Percentiles rank a stretch among this genome's conserved stretches.
These are phyloP conservation scores for Chaetomium fimeti DNA, from an alignment of 495 filamentous ascomycete species.

Conservation along the genomic window DNA sequence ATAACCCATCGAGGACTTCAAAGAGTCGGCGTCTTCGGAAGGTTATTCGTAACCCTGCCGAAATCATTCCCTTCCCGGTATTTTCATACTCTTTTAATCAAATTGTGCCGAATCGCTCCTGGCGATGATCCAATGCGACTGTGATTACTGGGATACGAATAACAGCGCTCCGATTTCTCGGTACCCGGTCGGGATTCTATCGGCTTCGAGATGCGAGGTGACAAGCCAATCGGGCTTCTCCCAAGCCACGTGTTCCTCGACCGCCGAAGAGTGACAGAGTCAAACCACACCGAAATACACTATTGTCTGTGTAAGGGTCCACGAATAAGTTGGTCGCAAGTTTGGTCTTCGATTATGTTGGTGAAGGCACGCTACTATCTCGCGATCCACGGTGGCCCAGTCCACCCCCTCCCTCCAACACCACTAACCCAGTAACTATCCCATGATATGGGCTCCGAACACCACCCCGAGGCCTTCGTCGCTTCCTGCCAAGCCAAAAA, in stretches of 20 bases:
- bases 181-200: neutral
- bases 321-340: neutral
- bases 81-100: too few species aligned
- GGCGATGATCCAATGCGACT: neutral
- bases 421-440: neutral
- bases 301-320: too few species aligned
- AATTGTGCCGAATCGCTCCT: too few species aligned
- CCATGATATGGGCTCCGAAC: neutral
- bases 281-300: neutral
- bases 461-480: neutral
- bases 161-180: neutral
- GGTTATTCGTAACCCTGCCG: too few species aligned
- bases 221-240: neutral
- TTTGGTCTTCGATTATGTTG: neutral
- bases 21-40: too few species aligned
- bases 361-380: neutral
- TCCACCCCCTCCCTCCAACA: neutral
- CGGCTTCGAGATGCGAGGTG: neutral
- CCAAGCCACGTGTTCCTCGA: neutral
- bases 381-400: neutral
- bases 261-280: neutral
- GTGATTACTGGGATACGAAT: neutral
- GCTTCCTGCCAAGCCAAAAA: conserved; percentile 36
- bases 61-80: too few species aligned
- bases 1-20: too few species aligned